phyloP scores from a whole-genome alignment of 2,329 filamentous ascomycete genomes.

The Rutstroemia sp. region DNA sequence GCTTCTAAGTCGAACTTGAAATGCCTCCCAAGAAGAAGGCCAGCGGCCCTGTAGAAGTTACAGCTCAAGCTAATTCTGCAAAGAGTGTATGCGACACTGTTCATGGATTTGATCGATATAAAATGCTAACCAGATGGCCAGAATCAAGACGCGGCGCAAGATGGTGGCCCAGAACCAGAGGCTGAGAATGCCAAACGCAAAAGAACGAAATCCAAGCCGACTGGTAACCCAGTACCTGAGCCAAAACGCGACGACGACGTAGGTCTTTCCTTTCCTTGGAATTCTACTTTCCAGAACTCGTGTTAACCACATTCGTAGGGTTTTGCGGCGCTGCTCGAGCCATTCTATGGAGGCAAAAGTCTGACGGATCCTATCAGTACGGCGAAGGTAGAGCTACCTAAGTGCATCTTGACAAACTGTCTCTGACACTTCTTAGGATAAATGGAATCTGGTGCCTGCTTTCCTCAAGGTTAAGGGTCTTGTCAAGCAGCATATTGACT shows the following conservation, averaged over 20 bases:
- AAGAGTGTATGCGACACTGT: not conserved
- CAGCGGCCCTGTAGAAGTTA: constrained; percentile 2
- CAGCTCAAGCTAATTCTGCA: not conserved
- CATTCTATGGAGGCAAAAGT: constrained; percentile 62
- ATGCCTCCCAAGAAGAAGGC: constrained; percentile 12
- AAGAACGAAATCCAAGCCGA: constrained; percentile 14
- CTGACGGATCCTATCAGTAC: constrained; percentile 64
- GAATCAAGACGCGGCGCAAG: not conserved
- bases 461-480: constrained; percentile 95
- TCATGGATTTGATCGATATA: not conserved
- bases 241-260: constrained; percentile 23
- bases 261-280: not conserved
- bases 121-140: not conserved
- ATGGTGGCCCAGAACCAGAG: constrained; percentile 8
- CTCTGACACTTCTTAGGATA: constrained; percentile 59
- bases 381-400: constrained; percentile 34
- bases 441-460: constrained; percentile 95
- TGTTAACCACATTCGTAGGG: constrained; percentile 26
- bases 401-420: not conserved
- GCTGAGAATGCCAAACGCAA: constrained; percentile 21
- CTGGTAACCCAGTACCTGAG: constrained; percentile 14
- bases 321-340: constrained; percentile 58
- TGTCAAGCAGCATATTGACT: constrained; percentile 84
- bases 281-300: not conserved
- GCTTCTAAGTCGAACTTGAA: not conserved